phyloP scores from a whole-genome alignment of 495 filamentous ascomycete species.

The Pyrenopolyporus hunteri region DNA sequence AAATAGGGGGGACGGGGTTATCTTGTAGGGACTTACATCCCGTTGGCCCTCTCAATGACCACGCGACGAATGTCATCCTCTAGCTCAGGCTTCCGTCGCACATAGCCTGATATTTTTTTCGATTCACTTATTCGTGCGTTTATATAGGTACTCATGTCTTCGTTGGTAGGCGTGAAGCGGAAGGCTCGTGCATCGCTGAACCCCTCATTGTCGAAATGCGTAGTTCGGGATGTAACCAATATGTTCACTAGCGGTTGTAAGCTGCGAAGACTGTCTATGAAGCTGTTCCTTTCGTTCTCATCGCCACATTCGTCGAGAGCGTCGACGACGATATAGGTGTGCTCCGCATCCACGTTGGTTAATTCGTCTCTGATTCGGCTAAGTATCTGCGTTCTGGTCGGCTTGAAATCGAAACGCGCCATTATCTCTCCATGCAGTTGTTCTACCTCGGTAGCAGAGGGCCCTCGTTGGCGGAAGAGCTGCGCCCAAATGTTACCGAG shows the following conservation, averaged over 20 bases:
- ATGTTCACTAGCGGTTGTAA: slow-evolving; percentile 42
- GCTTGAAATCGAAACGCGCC: slow-evolving; percentile 21
- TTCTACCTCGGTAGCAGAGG: slow-evolving; percentile 37
- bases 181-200: slow-evolving; percentile 38
- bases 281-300: slow-evolving; percentile 37
- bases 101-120: slow-evolving; percentile 36
- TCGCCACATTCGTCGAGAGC: slow-evolving; percentile 54
- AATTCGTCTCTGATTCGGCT: slow-evolving; percentile 43
- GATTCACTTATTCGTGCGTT: slow-evolving; percentile 39
- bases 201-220: slow-evolving; percentile 36
- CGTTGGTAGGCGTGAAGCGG: slow-evolving; percentile 41
- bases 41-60: slow-evolving; percentile 29
- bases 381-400: slow-evolving; percentile 40
- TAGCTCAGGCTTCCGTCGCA: slow-evolving; percentile 29
- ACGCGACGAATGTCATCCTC: slow-evolving; percentile 31
- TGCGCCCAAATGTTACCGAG: slow-evolving; percentile 50
- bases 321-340: slow-evolving; percentile 53
- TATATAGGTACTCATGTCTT: slow-evolving; percentile 45
- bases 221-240: slow-evolving; percentile 44
- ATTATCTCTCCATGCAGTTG: slow-evolving; percentile 32
- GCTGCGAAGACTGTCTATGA: slow-evolving; percentile 42
- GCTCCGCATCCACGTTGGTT: slow-evolving; percentile 28
- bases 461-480: slow-evolving; percentile 34
- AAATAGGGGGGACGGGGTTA: not conserved
- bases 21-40: slow-evolving; percentile 22